phyloP scores from a whole-genome alignment of 257 asterid species.

The Ballota nigra region DNA sequence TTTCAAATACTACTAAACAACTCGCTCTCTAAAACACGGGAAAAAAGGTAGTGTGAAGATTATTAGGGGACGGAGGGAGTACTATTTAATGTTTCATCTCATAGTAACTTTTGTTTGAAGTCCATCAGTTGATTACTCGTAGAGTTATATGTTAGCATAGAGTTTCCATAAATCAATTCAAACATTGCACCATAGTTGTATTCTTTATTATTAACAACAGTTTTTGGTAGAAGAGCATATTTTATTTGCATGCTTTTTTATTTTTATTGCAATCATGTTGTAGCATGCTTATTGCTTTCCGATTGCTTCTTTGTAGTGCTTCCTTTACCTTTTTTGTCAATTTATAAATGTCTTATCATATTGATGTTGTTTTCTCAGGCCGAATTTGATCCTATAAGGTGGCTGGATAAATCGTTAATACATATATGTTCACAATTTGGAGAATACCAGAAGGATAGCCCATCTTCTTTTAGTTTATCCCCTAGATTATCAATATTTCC shows the following conservation, averaged over 20 bases:
- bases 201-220: background rate
- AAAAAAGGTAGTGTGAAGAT: too few relatives aligned
- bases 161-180: constrained; percentile 1
- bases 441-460: constrained; percentile 91
- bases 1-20: too few relatives aligned
- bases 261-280: constrained; percentile 9
- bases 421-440: constrained; percentile 93
- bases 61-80: background rate
- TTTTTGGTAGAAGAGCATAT: constrained; percentile 5
- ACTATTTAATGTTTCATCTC: constrained; percentile 2
- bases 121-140: background rate
- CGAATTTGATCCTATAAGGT: constrained; percentile 96
- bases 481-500: constrained; percentile 93
- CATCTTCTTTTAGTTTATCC: constrained; percentile 86
- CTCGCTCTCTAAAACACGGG: too few relatives aligned
- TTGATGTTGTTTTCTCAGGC: constrained; percentile 53
- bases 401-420: constrained; percentile 96
- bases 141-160: background rate
- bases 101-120: background rate
- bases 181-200: constrained; percentile 18
- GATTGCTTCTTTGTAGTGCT: constrained; percentile 9
- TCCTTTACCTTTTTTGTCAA: constrained; percentile 11
- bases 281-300: constrained; percentile 13
- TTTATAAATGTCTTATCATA: constrained; percentile 2
- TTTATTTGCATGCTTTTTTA: background rate